Base-by-base conservation (phyloP, 1,139 yeast genomes). In the Spathaspora sp. region DNA sequence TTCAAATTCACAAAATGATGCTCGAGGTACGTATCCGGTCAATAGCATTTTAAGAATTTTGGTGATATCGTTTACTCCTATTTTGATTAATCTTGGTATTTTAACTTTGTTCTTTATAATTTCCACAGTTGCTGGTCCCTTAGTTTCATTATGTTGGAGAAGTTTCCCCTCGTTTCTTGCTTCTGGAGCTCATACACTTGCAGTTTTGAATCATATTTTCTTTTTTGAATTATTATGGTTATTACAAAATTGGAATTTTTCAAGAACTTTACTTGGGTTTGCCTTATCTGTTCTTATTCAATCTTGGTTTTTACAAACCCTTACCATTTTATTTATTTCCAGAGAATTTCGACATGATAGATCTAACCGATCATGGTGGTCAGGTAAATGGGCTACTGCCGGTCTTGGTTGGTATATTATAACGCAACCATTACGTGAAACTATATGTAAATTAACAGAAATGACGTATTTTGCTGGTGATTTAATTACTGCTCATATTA, bases 291-390 rank as follows among this genome's bases (percentile, higher is more conserved):
- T 66, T 1, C 55, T 70, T 45, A 55, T 80, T 1, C 86, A 82
- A 51, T 63, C 69, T 26, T 63, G 78, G 56, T 39, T 79, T 5
- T 70, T 80, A 53, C 73, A 71, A 47, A 43, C 70, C 1, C 47
- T 74, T 1, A 72, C 68, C 1, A 64, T 72, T 0, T 40, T 69
- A 1, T 61, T 80, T 10, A 60, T 81, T 38, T 72, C 80, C 2
- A 70, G 78, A 42, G 88, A 82, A 53, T 70, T 74, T 45, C 68
- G 70, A 43, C 77, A 76, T 47, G 82, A 78, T 47, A 67, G 70
- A 46, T 60, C 79, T 0, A 82, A 80, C 50, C 64, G 67, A 41
- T 81, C 85, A 0, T 82, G 86, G 87, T 82, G 88, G 88, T 78
- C 85, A 2, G 88, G 88, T 0, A 78, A 74, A 52, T 82, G 88